Conservation (phyloP, 2,329 filamentous ascomycete species). For the Hypomyces rosellus region DNA sequence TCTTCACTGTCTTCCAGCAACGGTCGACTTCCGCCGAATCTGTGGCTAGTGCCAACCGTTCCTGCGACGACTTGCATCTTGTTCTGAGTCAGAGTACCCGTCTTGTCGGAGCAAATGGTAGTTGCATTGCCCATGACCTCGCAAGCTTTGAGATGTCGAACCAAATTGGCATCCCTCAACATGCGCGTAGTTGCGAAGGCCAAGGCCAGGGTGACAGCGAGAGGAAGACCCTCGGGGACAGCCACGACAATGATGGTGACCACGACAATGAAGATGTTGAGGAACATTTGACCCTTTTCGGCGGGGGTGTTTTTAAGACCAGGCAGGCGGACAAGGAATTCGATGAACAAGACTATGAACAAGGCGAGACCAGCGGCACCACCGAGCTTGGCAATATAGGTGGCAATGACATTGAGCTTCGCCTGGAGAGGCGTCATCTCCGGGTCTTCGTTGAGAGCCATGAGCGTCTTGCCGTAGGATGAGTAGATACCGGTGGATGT, state of each 20-base stretch:
- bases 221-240: slow-evolving; percentile 69
- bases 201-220: slow-evolving; percentile 71
- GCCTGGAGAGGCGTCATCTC: slow-evolving; percentile 72
- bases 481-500: slow-evolving; percentile 69
- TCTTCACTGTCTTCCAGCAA: slow-evolving; percentile 2
- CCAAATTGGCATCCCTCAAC: slow-evolving; percentile 71
- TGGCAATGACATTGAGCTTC: slow-evolving; percentile 68
- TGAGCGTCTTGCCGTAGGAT: slow-evolving; percentile 68
- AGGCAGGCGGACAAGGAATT: slow-evolving; percentile 67
- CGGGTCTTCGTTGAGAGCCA: slow-evolving; percentile 65
- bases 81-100: slow-evolving; percentile 60
- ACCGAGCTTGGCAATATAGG: slow-evolving; percentile 71
- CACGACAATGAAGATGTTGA: slow-evolving; percentile 71
- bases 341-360: slow-evolving; percentile 80
- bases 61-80: slow-evolving; percentile 62
- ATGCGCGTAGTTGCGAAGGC: slow-evolving; percentile 73
- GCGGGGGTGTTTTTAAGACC: slow-evolving; percentile 51
- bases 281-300: slow-evolving; percentile 70
- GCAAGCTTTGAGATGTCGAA: slow-evolving; percentile 69
- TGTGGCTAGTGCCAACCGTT: slow-evolving; percentile 48
- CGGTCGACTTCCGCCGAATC: slow-evolving; percentile 32
- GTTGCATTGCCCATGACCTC: slow-evolving; percentile 79
- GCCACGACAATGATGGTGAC: slow-evolving; percentile 76
- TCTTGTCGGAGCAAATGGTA: slow-evolving; percentile 64
- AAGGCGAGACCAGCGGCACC: slow-evolving; percentile 71